Percentiles rank a stretch among this genome's conserved stretches.
Conservation (phyloP, 148 eudicot genomes). For the Linanthus parryae region DNA sequence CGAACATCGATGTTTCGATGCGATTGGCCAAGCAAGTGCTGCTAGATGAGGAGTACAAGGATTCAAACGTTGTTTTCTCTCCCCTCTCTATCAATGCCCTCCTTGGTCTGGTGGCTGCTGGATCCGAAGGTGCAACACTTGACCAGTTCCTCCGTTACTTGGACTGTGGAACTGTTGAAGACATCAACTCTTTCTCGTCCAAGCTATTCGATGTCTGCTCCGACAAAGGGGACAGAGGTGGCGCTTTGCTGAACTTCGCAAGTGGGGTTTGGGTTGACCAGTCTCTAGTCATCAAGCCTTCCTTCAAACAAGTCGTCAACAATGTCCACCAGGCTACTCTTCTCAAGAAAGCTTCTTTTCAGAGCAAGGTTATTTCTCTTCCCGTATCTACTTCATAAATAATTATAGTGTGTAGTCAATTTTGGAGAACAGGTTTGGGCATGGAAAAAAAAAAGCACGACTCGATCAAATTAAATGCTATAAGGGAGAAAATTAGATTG, state of each 20-base stretch:
- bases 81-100: constrained; percentile 69
- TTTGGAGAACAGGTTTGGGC: too few relatives aligned
- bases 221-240: constrained; percentile 52
- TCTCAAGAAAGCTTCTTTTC: constrained; percentile 64
- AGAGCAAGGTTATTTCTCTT: constrained; percentile 44
- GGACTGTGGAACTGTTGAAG: constrained; percentile 37
- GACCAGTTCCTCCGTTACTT: constrained; percentile 60
- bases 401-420: too few relatives aligned
- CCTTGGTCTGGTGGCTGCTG: constrained; percentile 62
- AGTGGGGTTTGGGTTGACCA: constrained; percentile 80
- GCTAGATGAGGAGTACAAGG: too few relatives aligned
- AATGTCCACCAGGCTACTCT: constrained; percentile 48
- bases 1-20: too few relatives aligned
- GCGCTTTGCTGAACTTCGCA: constrained; percentile 55
- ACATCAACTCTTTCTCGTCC: constrained; percentile 55
- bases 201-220: constrained; percentile 48
- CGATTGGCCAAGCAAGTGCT: too few relatives aligned
- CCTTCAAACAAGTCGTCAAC: constrained; percentile 47
- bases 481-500: too few relatives aligned
- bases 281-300: constrained; percentile 32
- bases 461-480: too few relatives aligned
- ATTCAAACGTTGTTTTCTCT: constrained; percentile 59
- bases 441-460: too few relatives aligned
- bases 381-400: too few relatives aligned
- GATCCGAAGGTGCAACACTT: constrained; percentile 56